Percentiles rank a stretch among this genome's conserved stretches.
Conservation (phyloP, 2,329 filamentous ascomycete genomes). For the Elsinoe ampelina region DNA sequence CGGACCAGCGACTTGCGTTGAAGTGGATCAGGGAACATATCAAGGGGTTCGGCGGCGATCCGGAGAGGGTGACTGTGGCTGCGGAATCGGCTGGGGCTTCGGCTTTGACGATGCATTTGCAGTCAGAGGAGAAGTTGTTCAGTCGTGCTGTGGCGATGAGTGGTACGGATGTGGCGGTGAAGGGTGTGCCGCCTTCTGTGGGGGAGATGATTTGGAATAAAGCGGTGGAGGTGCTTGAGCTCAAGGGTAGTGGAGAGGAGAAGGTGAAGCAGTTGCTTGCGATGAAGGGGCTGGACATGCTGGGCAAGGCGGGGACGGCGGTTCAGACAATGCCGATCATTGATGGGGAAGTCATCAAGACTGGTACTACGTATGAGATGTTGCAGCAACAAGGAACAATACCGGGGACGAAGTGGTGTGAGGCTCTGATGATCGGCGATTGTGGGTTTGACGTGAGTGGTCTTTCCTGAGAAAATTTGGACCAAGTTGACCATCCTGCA, state of each 20-base stretch:
- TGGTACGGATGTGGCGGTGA: constrained; percentile 32
- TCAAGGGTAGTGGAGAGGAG: constrained; percentile 32
- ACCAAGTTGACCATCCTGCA: not conserved
- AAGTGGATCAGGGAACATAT: constrained; percentile 31
- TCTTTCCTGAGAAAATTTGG: not conserved
- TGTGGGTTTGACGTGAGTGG: constrained; percentile 34
- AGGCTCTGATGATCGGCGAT: constrained; percentile 40
- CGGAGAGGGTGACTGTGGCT: constrained; percentile 31
- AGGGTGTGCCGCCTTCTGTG: constrained; percentile 29
- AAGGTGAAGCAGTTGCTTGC: constrained; percentile 32
- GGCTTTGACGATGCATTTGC: constrained; percentile 22
- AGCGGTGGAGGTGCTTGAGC: constrained; percentile 32
- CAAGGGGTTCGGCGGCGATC: constrained; percentile 30
- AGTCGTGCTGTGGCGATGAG: constrained; percentile 35
- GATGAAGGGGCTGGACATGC: constrained; percentile 5
- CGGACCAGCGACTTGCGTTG: constrained; percentile 29
- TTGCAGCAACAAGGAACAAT: constrained; percentile 14
- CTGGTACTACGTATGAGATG: constrained; percentile 13
- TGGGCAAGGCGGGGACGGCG: constrained; percentile 15
- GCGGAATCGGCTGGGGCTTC: constrained; percentile 42
- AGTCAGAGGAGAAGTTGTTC: constrained; percentile 33
- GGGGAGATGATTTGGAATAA: constrained; percentile 36
- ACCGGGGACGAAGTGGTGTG: constrained; percentile 31
- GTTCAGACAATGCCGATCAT: constrained; percentile 31
- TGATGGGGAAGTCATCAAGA: constrained; percentile 35